Base-by-base conservation (phyloP, 2,329 filamentous ascomycete species). In the Zasmidium cellare region DNA sequence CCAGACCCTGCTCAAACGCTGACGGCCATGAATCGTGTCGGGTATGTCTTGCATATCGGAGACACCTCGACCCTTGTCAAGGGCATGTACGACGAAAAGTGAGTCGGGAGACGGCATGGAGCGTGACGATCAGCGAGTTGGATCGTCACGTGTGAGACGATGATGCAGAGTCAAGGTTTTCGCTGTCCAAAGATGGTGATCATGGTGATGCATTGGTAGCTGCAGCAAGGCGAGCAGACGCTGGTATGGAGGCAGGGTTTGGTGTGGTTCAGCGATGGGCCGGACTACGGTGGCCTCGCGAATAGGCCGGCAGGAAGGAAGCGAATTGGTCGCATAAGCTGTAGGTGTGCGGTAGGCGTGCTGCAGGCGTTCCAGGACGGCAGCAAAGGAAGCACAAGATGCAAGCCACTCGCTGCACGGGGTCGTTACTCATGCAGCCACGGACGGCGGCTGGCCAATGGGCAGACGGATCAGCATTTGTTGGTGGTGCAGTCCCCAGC, bases 301-400 rank as follows among this genome's bases (percentile, higher is more conserved):
- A 28, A 28, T 28, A 28, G 25, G n/a, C n/a, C 25, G 11, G 25
- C 25, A 28, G 25, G 6, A 11, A n/a, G n/a, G n/a, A n/a, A n/a
- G n/a, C n/a, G n/a, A n/a, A 28, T 28, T 28, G 25, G 6, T 28
- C 25, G 25, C 25, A 28, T 28, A 28, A 28, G 25, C 25, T 28
- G n/a, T n/a, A n/a, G n/a, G n/a, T n/a, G n/a, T n/a, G n/a, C n/a
- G 25, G 25, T 11, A 28, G 11, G 25, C 25, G 25, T 11, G 25
- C 6, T 28, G 25, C 11, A 28, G 35, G 35, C 35, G n/a, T 18
- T 41, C n/a, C n/a, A 18, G 35, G 6, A 51, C 12, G 20, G 31
- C 50, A 28, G 25, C 50, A 31, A 52, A 45, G 50, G 31, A 38
- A 38, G 25, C 50, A 52, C 50, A 52, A 14, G 31, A 52, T 52